These are phyloP conservation scores for Xylaria acuta DNA, from an alignment of 495 filamentous ascomycete species.

Conservation along the genomic window DNA sequence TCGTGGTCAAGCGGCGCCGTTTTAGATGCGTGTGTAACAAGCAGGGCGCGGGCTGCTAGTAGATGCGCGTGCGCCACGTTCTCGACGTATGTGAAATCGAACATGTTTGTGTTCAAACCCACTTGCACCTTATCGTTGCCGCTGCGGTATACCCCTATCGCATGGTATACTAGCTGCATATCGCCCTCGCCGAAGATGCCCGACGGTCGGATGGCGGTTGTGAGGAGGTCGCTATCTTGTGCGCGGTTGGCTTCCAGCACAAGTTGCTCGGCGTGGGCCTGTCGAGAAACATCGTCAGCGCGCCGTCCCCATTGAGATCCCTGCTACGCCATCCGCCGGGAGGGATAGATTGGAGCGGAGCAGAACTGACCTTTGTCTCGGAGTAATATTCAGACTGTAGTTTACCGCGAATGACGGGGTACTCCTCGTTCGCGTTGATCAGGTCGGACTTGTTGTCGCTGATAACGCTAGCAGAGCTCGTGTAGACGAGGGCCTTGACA, in stretches of 20 bases:
- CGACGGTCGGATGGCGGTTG: constrained; percentile 80
- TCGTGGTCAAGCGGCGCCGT: constrained; percentile 73
- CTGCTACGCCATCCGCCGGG: not conserved
- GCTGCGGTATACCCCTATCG: constrained; percentile 68
- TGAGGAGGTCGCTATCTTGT: constrained; percentile 68
- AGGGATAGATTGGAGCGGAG: not conserved
- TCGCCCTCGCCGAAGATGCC: constrained; percentile 94
- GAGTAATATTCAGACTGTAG: constrained; percentile 89
- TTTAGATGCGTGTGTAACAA: constrained; percentile 61
- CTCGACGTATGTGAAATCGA: constrained; percentile 82
- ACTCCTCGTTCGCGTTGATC: constrained; percentile 88
- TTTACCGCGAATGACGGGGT: constrained; percentile 74
- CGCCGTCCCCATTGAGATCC: not conserved
- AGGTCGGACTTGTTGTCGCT: constrained; percentile 82
- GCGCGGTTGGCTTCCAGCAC: constrained; percentile 86
- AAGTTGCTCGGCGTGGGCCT: constrained; percentile 86
- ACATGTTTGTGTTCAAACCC: constrained; percentile 85
- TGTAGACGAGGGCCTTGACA: constrained; percentile 94
- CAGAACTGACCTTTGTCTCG: constrained; percentile 72
- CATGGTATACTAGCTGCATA: constrained; percentile 64
- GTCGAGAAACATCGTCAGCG: constrained; percentile 1
- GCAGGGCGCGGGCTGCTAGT: constrained; percentile 73
- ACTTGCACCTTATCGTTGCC: constrained; percentile 81
- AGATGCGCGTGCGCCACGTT: constrained; percentile 80
- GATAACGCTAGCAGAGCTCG: constrained; percentile 86